These are phyloP conservation scores for Rhynchosporium agropyri DNA, from an alignment of 2,329 filamentous ascomycete species.

Conservation along the genomic window DNA sequence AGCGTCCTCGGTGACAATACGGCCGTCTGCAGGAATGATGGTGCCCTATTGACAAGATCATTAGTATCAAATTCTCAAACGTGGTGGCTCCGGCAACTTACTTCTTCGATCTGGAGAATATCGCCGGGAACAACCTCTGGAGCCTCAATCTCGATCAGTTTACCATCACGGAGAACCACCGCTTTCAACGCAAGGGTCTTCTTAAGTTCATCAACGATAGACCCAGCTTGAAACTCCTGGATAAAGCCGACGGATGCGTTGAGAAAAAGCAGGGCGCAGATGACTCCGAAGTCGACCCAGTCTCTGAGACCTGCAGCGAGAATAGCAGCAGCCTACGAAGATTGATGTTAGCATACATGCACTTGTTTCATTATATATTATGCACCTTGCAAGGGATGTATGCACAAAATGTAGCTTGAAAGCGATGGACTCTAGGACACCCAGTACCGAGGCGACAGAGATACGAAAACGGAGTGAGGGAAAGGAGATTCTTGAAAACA, in stretches of 20 bases:
- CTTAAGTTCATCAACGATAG: constrained; percentile 88
- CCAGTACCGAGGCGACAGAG: constrained; percentile 14
- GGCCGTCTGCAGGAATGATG: constrained; percentile 87
- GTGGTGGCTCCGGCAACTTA: constrained; percentile 36
- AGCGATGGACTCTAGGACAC: neutral
- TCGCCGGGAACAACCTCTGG: constrained; percentile 86
- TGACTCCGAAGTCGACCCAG: constrained; percentile 94
- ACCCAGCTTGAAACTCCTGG: constrained; percentile 87
- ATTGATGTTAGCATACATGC: constrained; percentile 26
- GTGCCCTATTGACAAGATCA: constrained; percentile 58
- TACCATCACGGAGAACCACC: constrained; percentile 80
- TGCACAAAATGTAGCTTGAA: neutral
- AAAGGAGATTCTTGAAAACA: constrained; percentile 38
- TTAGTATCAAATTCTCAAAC: constrained; percentile 18
- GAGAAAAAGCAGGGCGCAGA: constrained; percentile 78
- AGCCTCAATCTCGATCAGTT: constrained; percentile 77
- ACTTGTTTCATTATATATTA: neutral
- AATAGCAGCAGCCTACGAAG: constrained; percentile 61
- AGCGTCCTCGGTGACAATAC: constrained; percentile 79
- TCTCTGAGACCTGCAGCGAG: constrained; percentile 82
- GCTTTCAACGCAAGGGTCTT: constrained; percentile 88
- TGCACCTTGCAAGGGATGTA: neutral
- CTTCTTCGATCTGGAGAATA: constrained; percentile 84
- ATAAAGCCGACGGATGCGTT: constrained; percentile 86
- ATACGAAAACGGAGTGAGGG: constrained; percentile 18